Evolutionary conservation across 1,284 basidiomycete species (phyloP).

Genomic region (Tremellales sp.): DNA sequence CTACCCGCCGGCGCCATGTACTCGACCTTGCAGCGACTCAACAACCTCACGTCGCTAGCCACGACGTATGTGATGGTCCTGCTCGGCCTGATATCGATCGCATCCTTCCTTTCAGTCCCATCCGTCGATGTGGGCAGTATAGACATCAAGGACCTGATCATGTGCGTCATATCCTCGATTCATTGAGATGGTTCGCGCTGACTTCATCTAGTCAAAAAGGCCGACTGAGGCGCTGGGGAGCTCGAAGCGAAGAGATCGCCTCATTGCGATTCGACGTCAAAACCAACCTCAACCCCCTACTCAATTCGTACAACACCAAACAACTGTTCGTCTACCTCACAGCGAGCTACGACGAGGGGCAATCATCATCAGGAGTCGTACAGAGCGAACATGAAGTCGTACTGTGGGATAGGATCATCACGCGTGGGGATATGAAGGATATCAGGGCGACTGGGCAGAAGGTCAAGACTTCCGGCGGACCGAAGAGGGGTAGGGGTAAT

Average conservation of each 20-base stretch:
- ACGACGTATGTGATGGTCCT: slow-evolving; percentile 47
- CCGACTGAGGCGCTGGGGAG: slow-evolving; percentile 33
- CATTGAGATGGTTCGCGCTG: not conserved
- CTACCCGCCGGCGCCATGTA: slow-evolving; percentile 39
- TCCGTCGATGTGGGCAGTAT: slow-evolving; percentile 30
- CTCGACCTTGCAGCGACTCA: slow-evolving; percentile 45
- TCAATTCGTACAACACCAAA: slow-evolving; percentile 50
- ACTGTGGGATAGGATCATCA: slow-evolving; percentile 49
- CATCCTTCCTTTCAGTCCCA: slow-evolving; percentile 38
- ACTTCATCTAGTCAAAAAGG: slow-evolving; percentile 30
- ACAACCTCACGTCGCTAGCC: slow-evolving; percentile 45
- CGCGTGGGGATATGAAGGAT: slow-evolving; percentile 32
- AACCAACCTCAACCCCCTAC: slow-evolving; percentile 44
- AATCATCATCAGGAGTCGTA: not conserved
- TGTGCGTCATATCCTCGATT: slow-evolving; percentile 28
- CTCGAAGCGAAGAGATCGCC: slow-evolving; percentile 43
- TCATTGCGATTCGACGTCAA: slow-evolving; percentile 45
- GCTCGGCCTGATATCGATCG: slow-evolving; percentile 42
- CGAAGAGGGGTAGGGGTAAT: slow-evolving; percentile 31
- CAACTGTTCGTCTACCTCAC: slow-evolving; percentile 50
- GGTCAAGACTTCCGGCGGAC: slow-evolving; percentile 13
- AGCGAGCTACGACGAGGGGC: slow-evolving; percentile 38
- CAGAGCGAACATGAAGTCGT: slow-evolving; percentile 43
- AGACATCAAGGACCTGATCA: slow-evolving; percentile 40
- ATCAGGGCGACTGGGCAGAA: slow-evolving; percentile 37